A percentile compares a stretch with the other conserved stretches of the same genome.
Conservation (phyloP, 2,329 filamentous ascomycete species). For the Monilinia aucupariae region DNA sequence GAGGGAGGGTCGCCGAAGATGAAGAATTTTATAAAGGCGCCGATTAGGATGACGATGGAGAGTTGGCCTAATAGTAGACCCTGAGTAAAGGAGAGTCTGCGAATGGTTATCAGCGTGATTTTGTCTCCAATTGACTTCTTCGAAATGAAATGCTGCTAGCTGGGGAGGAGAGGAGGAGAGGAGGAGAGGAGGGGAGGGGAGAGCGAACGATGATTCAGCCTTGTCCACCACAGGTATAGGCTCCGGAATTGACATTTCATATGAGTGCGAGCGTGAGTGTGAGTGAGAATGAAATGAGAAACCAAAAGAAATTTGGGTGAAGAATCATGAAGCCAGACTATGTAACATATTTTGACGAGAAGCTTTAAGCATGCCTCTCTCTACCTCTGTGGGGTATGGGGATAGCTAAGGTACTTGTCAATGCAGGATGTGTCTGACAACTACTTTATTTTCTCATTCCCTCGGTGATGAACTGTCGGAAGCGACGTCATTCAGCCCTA, state of each 20-base stretch:
- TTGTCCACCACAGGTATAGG: constrained; percentile 16
- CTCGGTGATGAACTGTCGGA: background rate
- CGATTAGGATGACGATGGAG: constrained; percentile 83
- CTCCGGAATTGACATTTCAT: constrained; percentile 13
- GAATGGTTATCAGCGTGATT: background rate
- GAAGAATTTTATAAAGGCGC: constrained; percentile 98
- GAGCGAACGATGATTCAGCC: constrained; percentile 41
- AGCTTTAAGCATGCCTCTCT: no score
- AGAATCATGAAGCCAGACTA: background rate
- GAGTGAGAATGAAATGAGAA: background rate
- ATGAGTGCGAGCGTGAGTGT: background rate
- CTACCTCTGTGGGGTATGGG: background rate
- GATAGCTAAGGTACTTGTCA: background rate
- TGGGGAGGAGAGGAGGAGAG: no score
- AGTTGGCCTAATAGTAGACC: constrained; percentile 90
- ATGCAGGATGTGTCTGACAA: constrained; percentile 5
- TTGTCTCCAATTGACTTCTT: constrained; percentile 5
- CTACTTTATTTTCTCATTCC: background rate
- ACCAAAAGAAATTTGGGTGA: background rate
- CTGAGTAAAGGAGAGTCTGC: constrained; percentile 82
- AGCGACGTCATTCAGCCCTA: constrained; percentile 13
- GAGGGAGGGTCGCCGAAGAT: constrained; percentile 94
- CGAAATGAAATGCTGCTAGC: background rate
- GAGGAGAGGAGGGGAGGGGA: constrained; percentile 17
- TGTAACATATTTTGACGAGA: background rate